Base-by-base conservation (phyloP, 2,329 filamentous ascomycete genomes). In the Aspergillus costaricaensis region DNA sequence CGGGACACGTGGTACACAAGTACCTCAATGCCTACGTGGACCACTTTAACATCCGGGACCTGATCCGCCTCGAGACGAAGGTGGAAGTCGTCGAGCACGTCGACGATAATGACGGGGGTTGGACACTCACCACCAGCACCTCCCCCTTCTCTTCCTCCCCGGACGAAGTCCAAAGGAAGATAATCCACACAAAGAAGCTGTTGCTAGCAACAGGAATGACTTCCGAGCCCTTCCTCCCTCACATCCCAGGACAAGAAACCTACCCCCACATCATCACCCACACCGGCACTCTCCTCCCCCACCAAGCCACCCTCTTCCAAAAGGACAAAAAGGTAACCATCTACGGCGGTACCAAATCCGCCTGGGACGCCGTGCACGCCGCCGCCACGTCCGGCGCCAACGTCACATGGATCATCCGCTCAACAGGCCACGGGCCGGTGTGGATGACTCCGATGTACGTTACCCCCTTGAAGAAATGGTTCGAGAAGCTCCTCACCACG, bases 401-500 rank as follows among this genome's bases (percentile, higher is more conserved):
- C 64, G 77, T 81, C 12, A 76, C 78, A 65, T 77, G 73, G 76
- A 66, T 79, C 64, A 78, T 79, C 56, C 73, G 77, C 17, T 70
- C 74, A 27, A 75, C 74, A 10, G 77, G 77, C n/a, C 76, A 77
- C 64, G 77, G 77, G 1, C 77, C 77, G 1, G 61, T 61, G 49
- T 79, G 76, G 76, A 75, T 79, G 74, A 68, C 71, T 6, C 74
- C 74, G 4, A 62, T 83, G 1, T 86, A 85, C 58, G 86, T 91
- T 15, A 90, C 88, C 1, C 87, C 88, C 0, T 70, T 90, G n/a
- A 88, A 88, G 71, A 83, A 82, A 60, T 86, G 85, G 82, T 76
- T 91, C 0, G 89, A 92, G 73, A 86, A 88, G 67, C 81, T 92
- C 4, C 82, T 88, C 4, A 83, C 84, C 32, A 88, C 85, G 0